Percentiles rank a stretch among this genome's conserved stretches.
Conservation (phyloP, 106 monocot species). For the Acorus gramineus region DNA sequence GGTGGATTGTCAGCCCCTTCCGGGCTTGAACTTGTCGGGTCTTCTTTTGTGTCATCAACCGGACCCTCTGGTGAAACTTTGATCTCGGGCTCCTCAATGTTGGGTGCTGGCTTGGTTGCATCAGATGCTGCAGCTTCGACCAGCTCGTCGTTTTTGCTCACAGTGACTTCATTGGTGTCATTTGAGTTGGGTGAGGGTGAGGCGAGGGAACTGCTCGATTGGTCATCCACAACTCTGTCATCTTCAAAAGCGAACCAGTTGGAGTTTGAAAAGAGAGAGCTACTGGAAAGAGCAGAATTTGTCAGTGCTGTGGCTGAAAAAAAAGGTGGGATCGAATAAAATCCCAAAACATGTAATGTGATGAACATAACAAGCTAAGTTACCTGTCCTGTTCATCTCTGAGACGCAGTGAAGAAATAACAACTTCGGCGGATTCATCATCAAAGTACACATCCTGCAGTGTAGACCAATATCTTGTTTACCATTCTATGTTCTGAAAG, state of each 20-base stretch:
- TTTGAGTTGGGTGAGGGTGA: constrained; percentile 1
- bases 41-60: background rate
- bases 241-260: constrained; percentile 1
- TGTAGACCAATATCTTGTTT: no score
- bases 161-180: background rate
- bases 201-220: background rate
- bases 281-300: background rate
- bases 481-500: no score
- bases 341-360: no score
- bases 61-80: background rate
- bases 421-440: no score
- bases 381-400: no score
- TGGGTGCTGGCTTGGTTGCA: background rate
- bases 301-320: background rate
- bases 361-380: no score
- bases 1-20: background rate
- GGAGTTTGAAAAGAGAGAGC: constrained; percentile 1
- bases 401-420: no score
- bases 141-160: background rate
- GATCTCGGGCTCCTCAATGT: background rate
- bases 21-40: no score
- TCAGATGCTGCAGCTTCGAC: background rate
- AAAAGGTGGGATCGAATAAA: no score
- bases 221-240: background rate
- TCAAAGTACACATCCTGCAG: no score